Percentiles rank a stretch among this genome's conserved stretches.
Evolutionary conservation across 371 early-diverging fungal species (phyloP).

Genomic region (Synchytrium microbalum): DNA sequence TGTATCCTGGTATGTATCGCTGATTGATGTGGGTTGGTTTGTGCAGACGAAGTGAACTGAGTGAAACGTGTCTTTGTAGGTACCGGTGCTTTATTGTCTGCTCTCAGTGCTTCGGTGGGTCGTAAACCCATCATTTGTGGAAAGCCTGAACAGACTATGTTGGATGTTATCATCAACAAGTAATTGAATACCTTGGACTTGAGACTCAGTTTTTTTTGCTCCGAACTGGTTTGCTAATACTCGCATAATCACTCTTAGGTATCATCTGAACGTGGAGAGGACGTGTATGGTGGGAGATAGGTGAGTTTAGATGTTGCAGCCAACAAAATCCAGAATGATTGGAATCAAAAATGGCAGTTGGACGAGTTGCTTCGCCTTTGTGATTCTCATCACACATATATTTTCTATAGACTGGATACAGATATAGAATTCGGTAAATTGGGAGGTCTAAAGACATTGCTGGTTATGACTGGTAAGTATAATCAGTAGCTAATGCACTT

Average conservation of each 20-base stretch:
- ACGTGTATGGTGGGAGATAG: conserved; percentile 97
- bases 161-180: conserved; percentile 75
- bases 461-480: conserved; percentile 77
- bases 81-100: conserved; percentile 73
- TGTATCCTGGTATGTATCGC: conserved; percentile 66
- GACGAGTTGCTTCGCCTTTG: background rate
- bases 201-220: background rate
- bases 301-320: too few relatives aligned
- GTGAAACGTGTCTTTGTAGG: too few relatives aligned
- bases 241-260: conserved; percentile 31
- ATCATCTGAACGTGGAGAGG: conserved; percentile 63
- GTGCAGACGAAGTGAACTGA: too few relatives aligned
- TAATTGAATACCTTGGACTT: conserved; percentile 2
- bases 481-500: too few relatives aligned
- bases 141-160: conserved; percentile 87
- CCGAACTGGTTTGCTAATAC: background rate
- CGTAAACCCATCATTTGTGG: conserved; percentile 79
- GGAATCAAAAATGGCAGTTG: too few relatives aligned
- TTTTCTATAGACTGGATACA: conserved; percentile 66
- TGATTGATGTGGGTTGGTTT: conserved; percentile 1
- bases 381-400: background rate
- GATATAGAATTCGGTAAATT: conserved; percentile 90
- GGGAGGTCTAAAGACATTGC: conserved; percentile 79
- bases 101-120: conserved; percentile 62
- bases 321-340: background rate